A percentile compares a stretch with the other conserved stretches of the same genome.
Conservation (phyloP, 2,329 filamentous ascomycete species). For the Stromatinia cepivora region DNA sequence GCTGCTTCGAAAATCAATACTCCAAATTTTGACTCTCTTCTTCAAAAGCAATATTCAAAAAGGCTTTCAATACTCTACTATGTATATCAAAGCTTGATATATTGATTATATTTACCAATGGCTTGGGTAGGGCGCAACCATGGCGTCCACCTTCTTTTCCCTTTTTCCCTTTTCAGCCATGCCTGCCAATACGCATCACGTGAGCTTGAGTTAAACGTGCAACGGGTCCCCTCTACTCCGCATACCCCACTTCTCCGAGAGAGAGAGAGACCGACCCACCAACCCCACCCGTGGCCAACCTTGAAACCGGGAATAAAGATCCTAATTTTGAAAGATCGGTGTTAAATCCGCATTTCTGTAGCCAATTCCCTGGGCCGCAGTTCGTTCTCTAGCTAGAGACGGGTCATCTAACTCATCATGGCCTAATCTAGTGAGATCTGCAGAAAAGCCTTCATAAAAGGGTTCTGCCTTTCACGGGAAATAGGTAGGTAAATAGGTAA, state of each 20-base stretch:
- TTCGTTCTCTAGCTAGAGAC: too few species aligned
- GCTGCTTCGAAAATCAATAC: too few species aligned
- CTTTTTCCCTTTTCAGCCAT: neutral
- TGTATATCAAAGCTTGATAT: neutral
- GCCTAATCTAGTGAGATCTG: conserved; percentile 13
- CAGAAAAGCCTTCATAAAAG: neutral
- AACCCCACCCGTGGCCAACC: neutral
- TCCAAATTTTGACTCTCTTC: too few species aligned
- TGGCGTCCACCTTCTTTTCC: neutral
- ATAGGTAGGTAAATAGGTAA: too few species aligned
- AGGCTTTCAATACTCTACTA: too few species aligned
- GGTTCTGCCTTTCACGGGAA: neutral
- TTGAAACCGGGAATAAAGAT: conserved; percentile 18
- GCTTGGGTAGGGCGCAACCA: neutral
- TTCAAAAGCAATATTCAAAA: too few species aligned
- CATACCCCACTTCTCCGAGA: conserved; percentile 5
- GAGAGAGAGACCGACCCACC: neutral
- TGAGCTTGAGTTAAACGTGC: neutral
- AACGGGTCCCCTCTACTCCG: neutral
- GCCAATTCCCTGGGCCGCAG: neutral
- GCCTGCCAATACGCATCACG: neutral
- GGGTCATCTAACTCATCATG: conserved; percentile 19
- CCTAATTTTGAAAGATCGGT: neutral
- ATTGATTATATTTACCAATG: neutral
- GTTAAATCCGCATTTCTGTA: conserved; percentile 14